Evolutionary conservation across 2,329 filamentous ascomycete species (phyloP).

Genomic region (Diatrype stigma): DNA sequence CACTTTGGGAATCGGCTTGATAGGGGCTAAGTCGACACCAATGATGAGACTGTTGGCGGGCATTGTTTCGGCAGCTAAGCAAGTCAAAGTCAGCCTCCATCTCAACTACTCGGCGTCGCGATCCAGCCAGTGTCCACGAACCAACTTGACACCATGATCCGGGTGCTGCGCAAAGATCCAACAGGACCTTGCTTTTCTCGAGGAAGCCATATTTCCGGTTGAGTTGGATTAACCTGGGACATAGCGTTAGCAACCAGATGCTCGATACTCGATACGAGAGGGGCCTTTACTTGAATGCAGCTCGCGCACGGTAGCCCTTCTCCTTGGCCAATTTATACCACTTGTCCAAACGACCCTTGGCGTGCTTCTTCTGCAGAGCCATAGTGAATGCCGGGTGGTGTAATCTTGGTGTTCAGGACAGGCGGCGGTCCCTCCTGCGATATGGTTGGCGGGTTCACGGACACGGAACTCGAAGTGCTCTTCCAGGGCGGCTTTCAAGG

Average conservation of each 20-base stretch:
- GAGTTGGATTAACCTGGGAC: slow-evolving; percentile 70
- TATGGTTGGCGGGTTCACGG: background rate
- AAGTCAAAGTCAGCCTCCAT: slow-evolving; percentile 58
- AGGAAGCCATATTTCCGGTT: slow-evolving; percentile 99
- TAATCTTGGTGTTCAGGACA: slow-evolving; percentile 1
- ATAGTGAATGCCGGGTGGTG: slow-evolving; percentile 43
- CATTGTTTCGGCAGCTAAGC: slow-evolving; percentile 95
- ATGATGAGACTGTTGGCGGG: slow-evolving; percentile 84
- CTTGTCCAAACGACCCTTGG: slow-evolving; percentile 96
- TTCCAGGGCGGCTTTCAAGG: background rate
- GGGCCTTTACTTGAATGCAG: slow-evolving; percentile 71
- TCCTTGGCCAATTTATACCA: slow-evolving; percentile 99
- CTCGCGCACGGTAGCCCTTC: slow-evolving; percentile 92
- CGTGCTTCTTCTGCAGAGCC: slow-evolving; percentile 98
- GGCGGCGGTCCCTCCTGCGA: slow-evolving; percentile 1
- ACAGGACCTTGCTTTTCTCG: slow-evolving; percentile 90
- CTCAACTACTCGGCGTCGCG: background rate
- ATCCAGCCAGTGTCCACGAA: background rate
- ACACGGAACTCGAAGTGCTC: background rate
- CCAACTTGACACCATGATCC: slow-evolving; percentile 39
- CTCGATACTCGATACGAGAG: background rate
- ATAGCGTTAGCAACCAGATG: background rate
- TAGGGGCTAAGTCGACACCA: slow-evolving; percentile 89
- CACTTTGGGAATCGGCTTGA: slow-evolving; percentile 89
- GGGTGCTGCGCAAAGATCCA: slow-evolving; percentile 96